Evolutionary conservation across 1,284 basidiomycete genomes (phyloP).

Genomic region (Heterobasidion occidentale): DNA sequence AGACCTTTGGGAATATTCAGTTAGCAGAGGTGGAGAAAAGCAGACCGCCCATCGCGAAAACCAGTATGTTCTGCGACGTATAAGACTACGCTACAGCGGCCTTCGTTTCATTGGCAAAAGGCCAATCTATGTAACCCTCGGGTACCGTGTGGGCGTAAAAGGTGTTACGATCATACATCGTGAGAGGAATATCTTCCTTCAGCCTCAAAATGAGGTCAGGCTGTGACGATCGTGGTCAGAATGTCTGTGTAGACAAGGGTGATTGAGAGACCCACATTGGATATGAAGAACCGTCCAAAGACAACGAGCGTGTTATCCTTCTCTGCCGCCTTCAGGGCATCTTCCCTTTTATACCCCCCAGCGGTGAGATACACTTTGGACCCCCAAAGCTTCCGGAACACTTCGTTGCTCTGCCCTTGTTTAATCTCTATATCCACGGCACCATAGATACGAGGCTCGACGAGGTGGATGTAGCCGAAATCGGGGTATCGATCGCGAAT

Average conservation of each 20-base stretch:
- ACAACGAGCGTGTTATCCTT: slow-evolving; percentile 25
- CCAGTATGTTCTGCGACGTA: too few species aligned
- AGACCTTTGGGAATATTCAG: too few species aligned
- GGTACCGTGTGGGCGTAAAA: slow-evolving; percentile 26
- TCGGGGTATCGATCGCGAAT: slow-evolving; percentile 26
- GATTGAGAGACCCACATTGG: slow-evolving; percentile 20
- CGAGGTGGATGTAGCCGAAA: slow-evolving; percentile 51
- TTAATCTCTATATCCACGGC: background rate
- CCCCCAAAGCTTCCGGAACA: slow-evolving; percentile 12
- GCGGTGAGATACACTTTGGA: slow-evolving; percentile 19
- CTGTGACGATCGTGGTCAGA: slow-evolving; percentile 28
- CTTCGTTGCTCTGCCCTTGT: slow-evolving; percentile 10
- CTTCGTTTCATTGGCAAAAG: slow-evolving; percentile 11
- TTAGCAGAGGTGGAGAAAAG: too few species aligned
- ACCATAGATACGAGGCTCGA: slow-evolving; percentile 34
- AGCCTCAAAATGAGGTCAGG: slow-evolving; percentile 42
- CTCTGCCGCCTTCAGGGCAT: slow-evolving; percentile 9
- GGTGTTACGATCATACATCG: slow-evolving; percentile 21
- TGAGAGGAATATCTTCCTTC: slow-evolving; percentile 23
- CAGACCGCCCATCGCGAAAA: too few species aligned
- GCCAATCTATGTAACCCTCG: slow-evolving; percentile 30
- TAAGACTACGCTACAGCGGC: too few species aligned
- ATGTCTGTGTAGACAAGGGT: background rate
- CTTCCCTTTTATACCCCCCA: slow-evolving; percentile 18
- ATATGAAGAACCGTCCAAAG: slow-evolving; percentile 36